Base-by-base conservation (phyloP, 2,329 filamentous ascomycete species). In the Bimuria novae-zelandiae region DNA sequence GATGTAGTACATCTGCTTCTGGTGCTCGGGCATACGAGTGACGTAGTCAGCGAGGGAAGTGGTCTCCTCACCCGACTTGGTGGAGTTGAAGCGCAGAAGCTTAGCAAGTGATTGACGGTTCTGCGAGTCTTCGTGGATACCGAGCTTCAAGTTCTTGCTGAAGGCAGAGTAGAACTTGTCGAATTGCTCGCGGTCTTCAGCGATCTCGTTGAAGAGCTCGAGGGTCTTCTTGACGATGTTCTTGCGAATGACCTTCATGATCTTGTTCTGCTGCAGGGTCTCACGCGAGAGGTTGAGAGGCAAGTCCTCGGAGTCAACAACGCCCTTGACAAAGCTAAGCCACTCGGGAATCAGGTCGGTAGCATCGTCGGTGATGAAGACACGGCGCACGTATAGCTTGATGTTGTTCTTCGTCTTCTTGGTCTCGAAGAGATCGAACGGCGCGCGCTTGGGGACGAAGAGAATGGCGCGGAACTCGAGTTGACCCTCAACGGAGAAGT, bases 331-430 rank as follows among this genome's bases (percentile, higher is more conserved):
- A 82, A 99, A 99, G 83, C 91, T 87, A 75, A 99, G 88, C 94
- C 94, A 99, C 85, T 99, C 94, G 57, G 94, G 94, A 65, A 99
- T 95, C 81, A 99, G 89, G 77, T 99, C 94, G 69, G 94, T 97
- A 70, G 94, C 94, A 79, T 99, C 94, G 69, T 99, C 94, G 57
- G 94, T 99, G 85, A 99, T 99, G 89, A 99, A 99, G 80, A 99
- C 94, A 78, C 94, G 94, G 79, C 94, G 93, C 75, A 99, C 94
- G 82, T 99, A 99, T 71, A 99, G 89, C 89, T 99, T 99, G 87
- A 99, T 97, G 89, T 99, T 99, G 90, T 97, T 99, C 92, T 99
- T 99, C 76, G 93, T 97, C 89, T 97, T 96, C 91, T 99, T 99
- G 77, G 93, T 97, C 89, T 99, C 94, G 79, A 99, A 99, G 60